Evolutionary conservation across 345 rosid species (phyloP), one percentile per base, ranked within the genome.

Genomic region (Theobroma cacao): DNA sequence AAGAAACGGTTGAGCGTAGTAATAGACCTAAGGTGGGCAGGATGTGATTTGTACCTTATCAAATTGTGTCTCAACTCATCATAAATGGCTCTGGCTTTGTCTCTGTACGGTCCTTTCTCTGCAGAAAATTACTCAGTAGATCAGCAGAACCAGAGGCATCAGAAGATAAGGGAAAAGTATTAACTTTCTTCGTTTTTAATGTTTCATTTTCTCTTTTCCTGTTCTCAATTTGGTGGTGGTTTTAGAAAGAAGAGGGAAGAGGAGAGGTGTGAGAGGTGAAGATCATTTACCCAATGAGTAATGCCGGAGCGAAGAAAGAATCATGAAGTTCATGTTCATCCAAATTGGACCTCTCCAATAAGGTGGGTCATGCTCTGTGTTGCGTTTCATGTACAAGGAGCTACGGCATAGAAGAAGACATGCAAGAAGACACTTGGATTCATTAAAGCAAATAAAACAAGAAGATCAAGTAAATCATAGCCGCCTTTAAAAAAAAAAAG

Each of bases 331-430:
- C 89, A 96, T 81, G 88, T 94, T 96, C 91, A 92, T 89, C 97
- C 98, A 94, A 79, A 92, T 86, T 18, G 97, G 93, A 69, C 98
- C 97, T 85, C 98, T 91, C 99, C 99, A 96, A 72, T 96, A 96
- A 6, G 98, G 98, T 72, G 98, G 90, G 50, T 96, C 93, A 28
- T 91, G 94, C 84, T 96, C 91, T 10, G 94, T 89, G 82, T 94
- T 96, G 83, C 88, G 91, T 84, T 90, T 90, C 98, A 94, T 96
- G 89, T 94, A 92, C 83, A 94, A 31, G 69, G 97, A 88, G 82
- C 97, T 96, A 84, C 43, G 41, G 40, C 80, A 80, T 33, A 56
- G 33, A 66, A 74, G 38, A 43, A 45, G 13, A 34, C 50, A 20
- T 33, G 66, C 30, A 80, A 59, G 24, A 30, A 47, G 17, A 69